Base-by-base conservation (phyloP, 495 filamentous ascomycete species). In the Neurospora sp. region DNA sequence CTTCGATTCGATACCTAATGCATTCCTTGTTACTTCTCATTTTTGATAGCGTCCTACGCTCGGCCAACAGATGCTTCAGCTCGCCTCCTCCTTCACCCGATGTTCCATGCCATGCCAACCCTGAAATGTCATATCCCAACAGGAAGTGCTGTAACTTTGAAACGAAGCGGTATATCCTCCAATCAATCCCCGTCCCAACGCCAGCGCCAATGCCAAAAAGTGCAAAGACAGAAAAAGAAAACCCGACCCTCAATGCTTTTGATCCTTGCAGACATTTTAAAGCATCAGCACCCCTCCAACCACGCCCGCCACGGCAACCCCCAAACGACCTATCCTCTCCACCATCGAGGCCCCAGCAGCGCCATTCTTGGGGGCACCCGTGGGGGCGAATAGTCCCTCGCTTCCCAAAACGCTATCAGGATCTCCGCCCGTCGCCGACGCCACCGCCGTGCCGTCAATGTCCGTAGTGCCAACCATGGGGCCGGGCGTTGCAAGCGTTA, bases 401-500 rank as follows among this genome's bases (percentile, higher is more conserved):
- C 75, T 13, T 70, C 73, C 10, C 73, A 75, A 11, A 70, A 73
- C 8, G 75, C 39, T 19, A 71, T 69, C 4, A 70, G 69, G n/a
- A 73, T 48, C 69, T 37, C 43, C 24, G 69, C 73, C 24, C 73
- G 28, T 69, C 28, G 71, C 69, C 17, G 75, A 21, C 7, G 73
- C 69, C 24, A 76, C 77, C 39, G 71, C 73, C 8, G 74, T 78
- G 7, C 70, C 76, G 11, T 77, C 74, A 31, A 79, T 76, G 42
- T 78, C 73, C 17, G 76, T 76, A 3, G 74, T 77, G 42, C 45
- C 76, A 21, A 78, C 73, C 2, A 71, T 54, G 2, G 81, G 73
- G 15, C 71, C 77, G 15, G 80, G 80, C 10, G 76, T 76, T 4
- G 76, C 69, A 34, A 85, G 77, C n/a, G 82, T 84, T 39, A 85